phyloP scores from a whole-genome alignment of 139 green algal species.

The Prasinococcaceae sp. region DNA sequence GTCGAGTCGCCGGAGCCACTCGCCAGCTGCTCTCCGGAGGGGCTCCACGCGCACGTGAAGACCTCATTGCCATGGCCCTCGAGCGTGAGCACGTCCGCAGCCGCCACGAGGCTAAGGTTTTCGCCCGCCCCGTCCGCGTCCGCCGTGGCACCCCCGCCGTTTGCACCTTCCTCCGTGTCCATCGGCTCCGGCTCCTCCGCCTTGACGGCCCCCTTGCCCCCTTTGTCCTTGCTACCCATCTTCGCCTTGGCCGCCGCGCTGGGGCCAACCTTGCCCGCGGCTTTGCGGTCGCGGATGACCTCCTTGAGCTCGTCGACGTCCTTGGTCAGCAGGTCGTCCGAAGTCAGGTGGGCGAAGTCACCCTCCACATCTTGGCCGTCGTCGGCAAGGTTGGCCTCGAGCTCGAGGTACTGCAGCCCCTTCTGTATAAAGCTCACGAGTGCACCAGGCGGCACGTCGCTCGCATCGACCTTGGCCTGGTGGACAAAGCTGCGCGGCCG shows the following conservation, averaged over 20 bases:
- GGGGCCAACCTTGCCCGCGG: background rate
- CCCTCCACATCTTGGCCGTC: conserved; percentile 44
- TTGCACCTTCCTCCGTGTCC: conserved; percentile 11
- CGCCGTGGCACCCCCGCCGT: background rate
- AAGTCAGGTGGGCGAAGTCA: conserved; percentile 67
- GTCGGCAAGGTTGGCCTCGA: conserved; percentile 88
- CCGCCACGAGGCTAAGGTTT: background rate
- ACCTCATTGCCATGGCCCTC: conserved; percentile 66
- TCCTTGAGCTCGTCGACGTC: conserved; percentile 64
- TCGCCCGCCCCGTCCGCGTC: conserved; percentile 18
- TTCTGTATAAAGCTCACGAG: conserved; percentile 92
- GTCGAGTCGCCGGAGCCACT: conserved; percentile 65
- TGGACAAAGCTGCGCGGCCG: too few species aligned
- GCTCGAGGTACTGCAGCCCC: conserved; percentile 89
- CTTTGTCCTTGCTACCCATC: conserved; percentile 16
- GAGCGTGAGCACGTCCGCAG: conserved; percentile 41
- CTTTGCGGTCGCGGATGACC: conserved; percentile 35
- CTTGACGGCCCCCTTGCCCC: conserved; percentile 26
- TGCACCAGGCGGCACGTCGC: conserved; percentile 72
- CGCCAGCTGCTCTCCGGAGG: conserved; percentile 48
- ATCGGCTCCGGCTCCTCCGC: conserved; percentile 13
- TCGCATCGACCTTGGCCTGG: conserved; percentile 44
- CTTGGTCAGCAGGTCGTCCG: conserved; percentile 75
- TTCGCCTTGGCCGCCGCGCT: background rate
- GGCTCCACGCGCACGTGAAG: conserved; percentile 78